Conservation (phyloP, 352 stramenopile species). For the Phytophthora meadii region DNA sequence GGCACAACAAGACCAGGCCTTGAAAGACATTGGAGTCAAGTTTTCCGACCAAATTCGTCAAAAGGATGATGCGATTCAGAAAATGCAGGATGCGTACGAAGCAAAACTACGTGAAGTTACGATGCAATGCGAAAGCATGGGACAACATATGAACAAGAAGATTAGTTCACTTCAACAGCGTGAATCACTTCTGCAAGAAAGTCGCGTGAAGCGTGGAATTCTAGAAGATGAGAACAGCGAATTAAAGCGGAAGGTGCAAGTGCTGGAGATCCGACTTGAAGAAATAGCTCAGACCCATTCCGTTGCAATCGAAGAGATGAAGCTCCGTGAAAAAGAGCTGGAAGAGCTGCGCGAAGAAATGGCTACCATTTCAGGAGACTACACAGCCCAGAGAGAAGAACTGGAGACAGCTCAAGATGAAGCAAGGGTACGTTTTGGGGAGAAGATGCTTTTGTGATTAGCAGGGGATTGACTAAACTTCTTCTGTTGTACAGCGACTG, state of each 20-base stretch:
- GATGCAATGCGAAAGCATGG: conserved; percentile 72
- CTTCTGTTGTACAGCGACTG: conserved; percentile 45
- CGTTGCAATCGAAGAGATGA: conserved; percentile 63
- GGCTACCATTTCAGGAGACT: conserved; percentile 68
- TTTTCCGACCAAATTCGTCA: conserved; percentile 73
- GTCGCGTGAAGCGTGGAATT: conserved; percentile 50
- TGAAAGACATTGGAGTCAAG: conserved; percentile 64
- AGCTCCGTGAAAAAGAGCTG: conserved; percentile 64
- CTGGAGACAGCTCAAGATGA: conserved; percentile 61
- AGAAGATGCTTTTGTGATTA: background rate
- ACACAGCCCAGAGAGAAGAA: conserved; percentile 68
- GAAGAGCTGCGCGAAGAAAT: conserved; percentile 70
- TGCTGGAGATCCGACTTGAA: conserved; percentile 78
- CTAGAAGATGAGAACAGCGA: conserved; percentile 83
- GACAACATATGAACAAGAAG: conserved; percentile 83
- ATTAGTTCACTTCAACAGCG: conserved; percentile 69
- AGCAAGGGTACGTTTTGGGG: conserved; percentile 42
- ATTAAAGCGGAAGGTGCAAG: conserved; percentile 78
- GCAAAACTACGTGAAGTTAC: conserved; percentile 66
- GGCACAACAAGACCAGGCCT: conserved; percentile 65
- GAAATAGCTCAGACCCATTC: conserved; percentile 78
- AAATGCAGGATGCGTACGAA: conserved; percentile 72
- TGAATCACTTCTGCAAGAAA: conserved; percentile 76
- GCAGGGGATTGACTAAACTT: background rate
- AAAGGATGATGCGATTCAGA: conserved; percentile 65